Conservation (phyloP, 2,329 filamentous ascomycete genomes). For the Leptographium procerum region DNA sequence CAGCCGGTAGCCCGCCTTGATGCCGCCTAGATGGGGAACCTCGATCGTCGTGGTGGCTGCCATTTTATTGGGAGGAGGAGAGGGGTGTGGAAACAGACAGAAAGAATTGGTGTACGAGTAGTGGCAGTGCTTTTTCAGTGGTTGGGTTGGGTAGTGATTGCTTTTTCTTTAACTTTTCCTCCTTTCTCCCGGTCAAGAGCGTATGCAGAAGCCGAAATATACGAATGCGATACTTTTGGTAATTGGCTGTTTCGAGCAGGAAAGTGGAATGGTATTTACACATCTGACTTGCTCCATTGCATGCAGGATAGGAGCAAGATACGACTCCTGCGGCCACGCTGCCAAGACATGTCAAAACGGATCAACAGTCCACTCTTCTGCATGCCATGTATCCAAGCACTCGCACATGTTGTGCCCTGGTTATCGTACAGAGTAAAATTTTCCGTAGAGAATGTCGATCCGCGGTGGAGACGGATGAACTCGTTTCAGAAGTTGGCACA, state of each 20-base stretch:
- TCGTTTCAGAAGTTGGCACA: not conserved
- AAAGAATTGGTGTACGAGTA: no score
- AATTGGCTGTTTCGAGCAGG: not conserved
- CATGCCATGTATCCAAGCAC: no score
- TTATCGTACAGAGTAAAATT: not conserved
- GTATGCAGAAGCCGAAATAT: no score
- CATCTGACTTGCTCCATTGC: no score
- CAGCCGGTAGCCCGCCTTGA: slow-evolving; percentile 14
- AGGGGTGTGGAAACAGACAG: no score
- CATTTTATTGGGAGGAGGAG: not conserved
- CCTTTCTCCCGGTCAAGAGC: not conserved
- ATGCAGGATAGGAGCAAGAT: no score
- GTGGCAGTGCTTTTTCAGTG: not conserved
- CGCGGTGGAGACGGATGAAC: not conserved
- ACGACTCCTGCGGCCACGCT: no score
- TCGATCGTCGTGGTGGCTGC: slow-evolving; percentile 5
- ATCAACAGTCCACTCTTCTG: no score
- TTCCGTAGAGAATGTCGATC: not conserved
- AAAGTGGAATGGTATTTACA: not conserved
- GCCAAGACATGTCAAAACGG: no score
- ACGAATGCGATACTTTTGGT: no score
- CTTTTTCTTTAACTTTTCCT: not conserved
- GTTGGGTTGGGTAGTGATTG: no score
- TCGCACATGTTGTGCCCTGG: no score
- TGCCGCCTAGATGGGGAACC: slow-evolving; percentile 11